phyloP scores from a whole-genome alignment of 768 basidiomycete species.

The Amanita brunnescens region DNA sequence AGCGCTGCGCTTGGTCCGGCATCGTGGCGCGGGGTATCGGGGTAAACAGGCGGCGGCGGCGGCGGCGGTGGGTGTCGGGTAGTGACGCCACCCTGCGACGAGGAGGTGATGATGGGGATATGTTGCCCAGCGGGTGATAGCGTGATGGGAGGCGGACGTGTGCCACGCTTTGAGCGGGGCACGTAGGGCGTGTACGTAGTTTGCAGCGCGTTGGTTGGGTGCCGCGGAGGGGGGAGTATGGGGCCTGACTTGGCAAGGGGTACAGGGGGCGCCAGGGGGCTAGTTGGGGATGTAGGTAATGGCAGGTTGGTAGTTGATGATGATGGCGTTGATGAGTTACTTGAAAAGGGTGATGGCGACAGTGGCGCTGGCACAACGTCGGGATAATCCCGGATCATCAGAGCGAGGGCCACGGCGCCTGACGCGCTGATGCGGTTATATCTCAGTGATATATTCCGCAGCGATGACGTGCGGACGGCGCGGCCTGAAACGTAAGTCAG shows the following conservation, averaged over 20 bases:
- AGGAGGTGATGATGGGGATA: constrained; percentile 65
- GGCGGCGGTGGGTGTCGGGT: constrained; percentile 27
- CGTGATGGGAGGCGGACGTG: constrained; percentile 24
- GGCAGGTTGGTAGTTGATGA: constrained; percentile 24
- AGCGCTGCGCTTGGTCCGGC: constrained; percentile 57
- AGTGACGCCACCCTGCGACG: constrained; percentile 44
- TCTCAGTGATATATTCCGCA: constrained; percentile 85
- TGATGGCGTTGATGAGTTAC: constrained; percentile 28
- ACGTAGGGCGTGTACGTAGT: constrained; percentile 84
- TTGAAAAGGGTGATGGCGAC: constrained; percentile 24
- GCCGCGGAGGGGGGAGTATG: constrained; percentile 30
- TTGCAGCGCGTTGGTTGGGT: constrained; percentile 42
- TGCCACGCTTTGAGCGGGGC: constrained; percentile 48
- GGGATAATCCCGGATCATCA: constrained; percentile 96
- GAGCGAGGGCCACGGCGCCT: constrained; percentile 84
- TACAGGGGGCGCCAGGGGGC: constrained; percentile 15
- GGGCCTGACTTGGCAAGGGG: constrained; percentile 22
- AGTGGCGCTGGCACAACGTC: constrained; percentile 48
- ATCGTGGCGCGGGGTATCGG: constrained; percentile 22
- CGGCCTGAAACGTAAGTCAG: constrained; percentile 43
- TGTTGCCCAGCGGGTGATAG: constrained; percentile 35
- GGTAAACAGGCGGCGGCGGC: constrained; percentile 18
- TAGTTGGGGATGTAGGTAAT: constrained; percentile 18
- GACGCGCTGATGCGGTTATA: constrained; percentile 79
- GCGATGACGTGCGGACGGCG: constrained; percentile 70